phyloP scores from a whole-genome alignment of 148 eudicot species.

The Cornus kousa region DNA sequence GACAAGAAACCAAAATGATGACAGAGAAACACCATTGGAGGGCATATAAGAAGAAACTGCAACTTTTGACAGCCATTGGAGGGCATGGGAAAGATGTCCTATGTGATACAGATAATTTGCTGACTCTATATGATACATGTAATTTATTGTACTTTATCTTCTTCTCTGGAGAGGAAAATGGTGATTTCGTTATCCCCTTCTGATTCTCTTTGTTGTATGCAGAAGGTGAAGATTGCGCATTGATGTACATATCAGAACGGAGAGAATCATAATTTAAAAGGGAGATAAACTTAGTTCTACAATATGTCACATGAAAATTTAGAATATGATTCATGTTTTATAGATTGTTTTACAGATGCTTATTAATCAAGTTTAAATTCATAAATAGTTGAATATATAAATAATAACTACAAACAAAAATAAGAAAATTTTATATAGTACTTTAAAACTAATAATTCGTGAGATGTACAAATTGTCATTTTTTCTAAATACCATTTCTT shows the following conservation, averaged over 20 bases:
- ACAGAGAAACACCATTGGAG: slow-evolving; percentile 6
- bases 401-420: too few species aligned
- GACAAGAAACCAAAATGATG: slow-evolving; percentile 54
- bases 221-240: slow-evolving; percentile 3
- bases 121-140: not conserved
- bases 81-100: not conserved
- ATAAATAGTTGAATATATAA: too few species aligned
- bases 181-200: not conserved
- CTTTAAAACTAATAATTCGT: too few species aligned
- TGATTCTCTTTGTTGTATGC: not conserved
- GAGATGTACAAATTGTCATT: not conserved
- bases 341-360: not conserved
- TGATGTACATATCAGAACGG: slow-evolving; percentile 3
- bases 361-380: too few species aligned
- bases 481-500: not conserved
- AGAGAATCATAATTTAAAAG: slow-evolving; percentile 1
- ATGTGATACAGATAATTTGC: not conserved
- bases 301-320: not conserved
- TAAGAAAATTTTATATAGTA: too few species aligned
- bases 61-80: not conserved
- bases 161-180: not conserved
- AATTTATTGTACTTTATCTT: not conserved
- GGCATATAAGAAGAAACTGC: not conserved
- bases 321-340: not conserved
- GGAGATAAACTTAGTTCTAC: not conserved